phyloP scores from a whole-genome alignment of 2,329 filamentous ascomycete species.

The Aspergillus fischeri region DNA sequence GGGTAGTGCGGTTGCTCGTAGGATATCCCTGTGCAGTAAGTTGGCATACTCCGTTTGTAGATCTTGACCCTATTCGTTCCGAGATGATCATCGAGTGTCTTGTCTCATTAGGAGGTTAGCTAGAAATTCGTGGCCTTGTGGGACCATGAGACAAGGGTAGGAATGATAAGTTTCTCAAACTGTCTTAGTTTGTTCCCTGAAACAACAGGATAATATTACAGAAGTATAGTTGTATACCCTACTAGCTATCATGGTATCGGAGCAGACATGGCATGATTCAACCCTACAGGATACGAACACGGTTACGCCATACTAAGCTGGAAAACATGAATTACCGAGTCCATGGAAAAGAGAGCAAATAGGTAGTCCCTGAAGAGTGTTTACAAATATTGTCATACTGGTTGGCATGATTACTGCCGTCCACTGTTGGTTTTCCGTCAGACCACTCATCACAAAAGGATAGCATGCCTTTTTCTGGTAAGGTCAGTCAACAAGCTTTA shows the following conservation, averaged over 20 bases:
- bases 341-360: neutral
- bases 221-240: no score
- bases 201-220: no score
- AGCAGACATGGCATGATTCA: neutral
- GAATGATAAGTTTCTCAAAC: neutral
- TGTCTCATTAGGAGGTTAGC: no score
- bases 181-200: no score
- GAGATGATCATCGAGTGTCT: no score
- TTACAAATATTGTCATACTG: neutral
- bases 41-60: neutral
- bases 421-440: neutral
- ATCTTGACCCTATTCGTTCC: no score
- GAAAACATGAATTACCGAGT: neutral
- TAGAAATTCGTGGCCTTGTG: no score
- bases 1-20: neutral
- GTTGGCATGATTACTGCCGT: neutral
- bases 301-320: no score
- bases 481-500: neutral
- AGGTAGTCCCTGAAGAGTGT: neutral
- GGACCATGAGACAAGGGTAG: neutral
- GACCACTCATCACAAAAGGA: neutral
- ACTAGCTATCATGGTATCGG: no score
- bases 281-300: neutral
- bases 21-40: neutral
- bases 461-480: neutral